phyloP scores from a whole-genome alignment of 179 eudicot genomes.

The Silene vulgaris region DNA sequence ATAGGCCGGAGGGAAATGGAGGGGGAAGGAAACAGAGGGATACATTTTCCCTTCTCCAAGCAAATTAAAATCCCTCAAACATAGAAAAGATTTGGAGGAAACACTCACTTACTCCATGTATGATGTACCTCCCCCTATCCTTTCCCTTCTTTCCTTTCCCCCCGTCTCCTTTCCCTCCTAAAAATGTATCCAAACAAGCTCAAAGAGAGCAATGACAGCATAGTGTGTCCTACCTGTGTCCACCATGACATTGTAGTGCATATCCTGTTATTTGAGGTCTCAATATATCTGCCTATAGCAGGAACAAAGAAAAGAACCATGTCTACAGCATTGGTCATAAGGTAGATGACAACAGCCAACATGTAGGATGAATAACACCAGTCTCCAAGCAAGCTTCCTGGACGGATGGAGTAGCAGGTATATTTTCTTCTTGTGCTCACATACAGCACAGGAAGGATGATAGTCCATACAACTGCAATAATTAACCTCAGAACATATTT shows the following conservation, averaged over 20 bases:
- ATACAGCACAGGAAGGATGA: conserved; percentile 73
- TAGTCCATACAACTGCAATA: conserved; percentile 70
- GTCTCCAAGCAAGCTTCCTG: conserved; percentile 73
- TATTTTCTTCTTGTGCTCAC: conserved; percentile 65
- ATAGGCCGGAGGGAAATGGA: no score
- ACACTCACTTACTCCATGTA: no score
- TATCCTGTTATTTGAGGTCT: conserved; percentile 75
- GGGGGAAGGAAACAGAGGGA: no score
- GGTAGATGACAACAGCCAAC: conserved; percentile 75
- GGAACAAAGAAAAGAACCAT: conserved; percentile 92
- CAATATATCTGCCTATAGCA: conserved; percentile 70
- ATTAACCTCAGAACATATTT: conserved; percentile 57
- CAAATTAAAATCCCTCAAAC: no score
- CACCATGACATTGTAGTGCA: conserved; percentile 70
- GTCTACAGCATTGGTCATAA: conserved; percentile 69
- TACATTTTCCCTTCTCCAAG: no score
- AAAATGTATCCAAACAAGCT: not conserved
- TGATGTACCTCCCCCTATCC: no score
- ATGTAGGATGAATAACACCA: conserved; percentile 98
- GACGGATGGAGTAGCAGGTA: conserved; percentile 56
- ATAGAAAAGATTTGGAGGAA: no score
- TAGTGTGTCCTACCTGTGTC: conserved; percentile 58
- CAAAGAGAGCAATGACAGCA: not conserved
- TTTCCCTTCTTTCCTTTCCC: not conserved
- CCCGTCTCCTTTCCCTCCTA: not conserved